These are phyloP conservation scores for Saccharomyces hybrid DNA, from an alignment of 1,139 yeast genomes.

Conservation along the genomic window DNA sequence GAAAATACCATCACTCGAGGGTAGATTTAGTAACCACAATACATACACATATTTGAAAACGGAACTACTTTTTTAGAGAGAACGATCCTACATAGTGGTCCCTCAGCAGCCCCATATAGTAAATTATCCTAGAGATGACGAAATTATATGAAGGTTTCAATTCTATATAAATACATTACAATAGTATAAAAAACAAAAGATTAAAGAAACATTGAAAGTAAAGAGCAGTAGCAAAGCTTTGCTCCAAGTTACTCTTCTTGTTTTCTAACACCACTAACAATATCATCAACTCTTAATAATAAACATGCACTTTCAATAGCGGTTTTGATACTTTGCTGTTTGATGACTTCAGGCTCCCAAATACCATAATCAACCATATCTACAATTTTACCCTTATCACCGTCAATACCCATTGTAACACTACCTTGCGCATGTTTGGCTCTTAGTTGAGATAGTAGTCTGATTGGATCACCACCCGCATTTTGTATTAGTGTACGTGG, in stretches of 20 bases:
- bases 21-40: neutral
- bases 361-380: conserved; percentile 94
- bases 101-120: neutral
- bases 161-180: conserved; percentile 1
- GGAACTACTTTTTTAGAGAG: neutral
- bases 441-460: conserved; percentile 80
- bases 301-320: conserved; percentile 96
- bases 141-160: neutral
- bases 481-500: conserved; percentile 96
- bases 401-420: conserved; percentile 85
- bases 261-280: conserved; percentile 87
- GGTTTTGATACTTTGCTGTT: conserved; percentile 92
- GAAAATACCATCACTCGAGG: neutral
- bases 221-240: neutral
- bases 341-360: conserved; percentile 98
- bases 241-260: conserved; percentile 21
- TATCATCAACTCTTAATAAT: conserved; percentile 91
- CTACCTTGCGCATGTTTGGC: conserved; percentile 93
- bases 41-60: neutral
- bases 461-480: conserved; percentile 94
- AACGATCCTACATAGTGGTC: neutral
- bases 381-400: conserved; percentile 86
- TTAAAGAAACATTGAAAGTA: neutral
- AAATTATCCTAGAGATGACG: neutral
- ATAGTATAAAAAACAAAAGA: conserved; percentile 1